Percentiles rank a stretch among this genome's conserved stretches.
phyloP scores from a whole-genome alignment of 2,329 filamentous ascomycete species.

The Claviceps sp. region DNA sequence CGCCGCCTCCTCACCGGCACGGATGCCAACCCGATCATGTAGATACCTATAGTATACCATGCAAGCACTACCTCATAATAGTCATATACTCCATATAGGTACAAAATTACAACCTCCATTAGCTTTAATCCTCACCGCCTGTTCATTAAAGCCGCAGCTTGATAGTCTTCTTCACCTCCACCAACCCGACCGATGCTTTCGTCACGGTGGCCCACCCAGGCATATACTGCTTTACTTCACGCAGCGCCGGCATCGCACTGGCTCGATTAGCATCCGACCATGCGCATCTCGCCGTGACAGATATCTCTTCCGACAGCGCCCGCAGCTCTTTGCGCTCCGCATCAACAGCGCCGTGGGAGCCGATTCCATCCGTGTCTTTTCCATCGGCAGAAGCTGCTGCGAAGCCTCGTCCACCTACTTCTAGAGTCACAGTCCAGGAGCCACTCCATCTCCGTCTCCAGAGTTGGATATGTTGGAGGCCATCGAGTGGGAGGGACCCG shows the following conservation, averaged over 20 bases:
- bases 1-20: too few species aligned
- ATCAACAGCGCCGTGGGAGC: neutral
- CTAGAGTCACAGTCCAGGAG: conserved; percentile 51
- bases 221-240: conserved; percentile 63
- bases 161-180: conserved; percentile 66
- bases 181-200: conserved; percentile 64
- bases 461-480: conserved; percentile 56
- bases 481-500: conserved; percentile 46
- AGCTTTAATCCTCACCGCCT: neutral
- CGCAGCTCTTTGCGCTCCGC: conserved; percentile 9
- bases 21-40: too few species aligned
- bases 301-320: conserved; percentile 22
- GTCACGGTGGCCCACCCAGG: conserved; percentile 69
- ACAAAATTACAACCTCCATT: neutral
- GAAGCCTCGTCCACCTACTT: conserved; percentile 10
- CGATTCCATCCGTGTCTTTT: neutral
- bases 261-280: conserved; percentile 75
- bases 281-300: conserved; percentile 59
- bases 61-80: too few species aligned
- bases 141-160: conserved; percentile 25
- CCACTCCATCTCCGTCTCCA: conserved; percentile 74
- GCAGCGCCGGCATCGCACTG: conserved; percentile 66
- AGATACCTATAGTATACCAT: too few species aligned
- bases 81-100: neutral
- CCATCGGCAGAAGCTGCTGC: neutral